phyloP scores from a whole-genome alignment of 2,329 filamentous ascomycete species.

The Xylariaceae sp. region DNA sequence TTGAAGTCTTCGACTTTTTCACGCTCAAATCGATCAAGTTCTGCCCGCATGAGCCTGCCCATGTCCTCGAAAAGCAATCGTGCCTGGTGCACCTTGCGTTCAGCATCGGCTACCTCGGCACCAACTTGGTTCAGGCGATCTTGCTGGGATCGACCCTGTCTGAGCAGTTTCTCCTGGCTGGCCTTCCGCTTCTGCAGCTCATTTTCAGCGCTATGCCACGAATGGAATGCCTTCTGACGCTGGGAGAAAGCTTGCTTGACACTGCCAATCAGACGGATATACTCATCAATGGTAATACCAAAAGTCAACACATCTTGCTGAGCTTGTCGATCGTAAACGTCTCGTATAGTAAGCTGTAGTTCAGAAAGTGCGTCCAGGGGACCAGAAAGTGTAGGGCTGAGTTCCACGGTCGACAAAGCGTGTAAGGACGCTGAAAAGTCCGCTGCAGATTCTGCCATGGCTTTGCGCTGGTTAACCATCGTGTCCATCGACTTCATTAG shows the following conservation, averaged over 20 bases:
- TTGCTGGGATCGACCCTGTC: constrained; percentile 92
- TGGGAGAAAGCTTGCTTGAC: constrained; percentile 91
- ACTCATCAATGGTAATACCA: constrained; percentile 96
- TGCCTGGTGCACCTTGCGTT: constrained; percentile 86
- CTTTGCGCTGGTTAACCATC: constrained; percentile 87
- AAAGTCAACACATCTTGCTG: constrained; percentile 95
- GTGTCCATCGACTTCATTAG: constrained; percentile 90
- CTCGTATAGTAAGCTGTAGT: constrained; percentile 85
- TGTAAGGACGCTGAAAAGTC: constrained; percentile 94
- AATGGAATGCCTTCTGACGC: constrained; percentile 91
- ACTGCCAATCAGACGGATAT: constrained; percentile 90
- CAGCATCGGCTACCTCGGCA: constrained; percentile 90
- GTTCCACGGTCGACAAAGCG: constrained; percentile 83
- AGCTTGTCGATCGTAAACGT: constrained; percentile 93
- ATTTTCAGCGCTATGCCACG: constrained; percentile 86
- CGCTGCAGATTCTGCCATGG: constrained; percentile 84
- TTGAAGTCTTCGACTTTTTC: constrained; percentile 99
- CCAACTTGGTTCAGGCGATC: constrained; percentile 88
- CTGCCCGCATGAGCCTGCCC: constrained; percentile 84
- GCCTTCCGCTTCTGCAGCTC: constrained; percentile 86
- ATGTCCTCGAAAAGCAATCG: constrained; percentile 93
- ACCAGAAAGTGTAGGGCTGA: constrained; percentile 80
- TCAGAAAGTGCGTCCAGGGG: constrained; percentile 90
- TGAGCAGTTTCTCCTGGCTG: constrained; percentile 87
- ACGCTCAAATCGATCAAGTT: constrained; percentile 88